Evolutionary conservation across 495 filamentous ascomycete species (phyloP).

Genomic region (Evernia prunastri): DNA sequence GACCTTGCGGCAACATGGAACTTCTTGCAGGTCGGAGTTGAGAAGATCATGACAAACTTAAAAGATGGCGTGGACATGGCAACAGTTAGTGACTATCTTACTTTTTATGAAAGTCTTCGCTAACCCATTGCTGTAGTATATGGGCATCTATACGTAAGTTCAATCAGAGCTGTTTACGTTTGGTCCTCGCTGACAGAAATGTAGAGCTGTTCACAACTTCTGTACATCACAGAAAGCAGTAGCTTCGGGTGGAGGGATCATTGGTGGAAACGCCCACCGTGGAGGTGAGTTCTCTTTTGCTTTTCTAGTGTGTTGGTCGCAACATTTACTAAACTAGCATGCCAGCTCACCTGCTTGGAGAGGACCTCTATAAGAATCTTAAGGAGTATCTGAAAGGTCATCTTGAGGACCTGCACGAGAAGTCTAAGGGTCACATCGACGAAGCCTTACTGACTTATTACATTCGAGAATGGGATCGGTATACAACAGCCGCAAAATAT

Average conservation of each 20-base stretch:
- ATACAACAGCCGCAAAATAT: slow-evolving; percentile 91
- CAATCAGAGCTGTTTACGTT: slow-evolving; percentile 11
- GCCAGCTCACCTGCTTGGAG: slow-evolving; percentile 83
- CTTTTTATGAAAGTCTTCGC: slow-evolving; percentile 23
- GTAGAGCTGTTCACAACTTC: slow-evolving; percentile 93
- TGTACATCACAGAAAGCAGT: slow-evolving; percentile 96
- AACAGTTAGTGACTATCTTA: slow-evolving; percentile 50
- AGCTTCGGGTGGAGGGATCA: slow-evolving; percentile 36
- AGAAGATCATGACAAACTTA: slow-evolving; percentile 86
- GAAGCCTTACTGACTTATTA: slow-evolving; percentile 93
- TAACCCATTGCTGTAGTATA: slow-evolving; percentile 58
- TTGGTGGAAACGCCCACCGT: slow-evolving; percentile 56
- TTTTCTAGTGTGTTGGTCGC: slow-evolving; percentile 21
- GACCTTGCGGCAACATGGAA: slow-evolving; percentile 82
- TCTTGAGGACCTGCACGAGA: slow-evolving; percentile 55
- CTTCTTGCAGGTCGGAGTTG: slow-evolving; percentile 79
- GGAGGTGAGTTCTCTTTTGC: slow-evolving; percentile 55
- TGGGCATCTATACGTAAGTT: slow-evolving; percentile 91
- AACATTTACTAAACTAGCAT: slow-evolving; percentile 27
- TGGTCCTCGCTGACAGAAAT: slow-evolving; percentile 25
- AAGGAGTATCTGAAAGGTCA: slow-evolving; percentile 76
- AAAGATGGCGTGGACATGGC: slow-evolving; percentile 89
- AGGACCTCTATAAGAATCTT: slow-evolving; percentile 91
- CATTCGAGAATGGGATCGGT: slow-evolving; percentile 92
- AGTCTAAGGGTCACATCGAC: slow-evolving; percentile 72